A percentile compares a stretch with the other conserved stretches of the same genome.
These are phyloP conservation scores for Rhododendron mucronatum DNA, from an alignment of 148 eudicot genomes.

Conservation along the genomic window DNA sequence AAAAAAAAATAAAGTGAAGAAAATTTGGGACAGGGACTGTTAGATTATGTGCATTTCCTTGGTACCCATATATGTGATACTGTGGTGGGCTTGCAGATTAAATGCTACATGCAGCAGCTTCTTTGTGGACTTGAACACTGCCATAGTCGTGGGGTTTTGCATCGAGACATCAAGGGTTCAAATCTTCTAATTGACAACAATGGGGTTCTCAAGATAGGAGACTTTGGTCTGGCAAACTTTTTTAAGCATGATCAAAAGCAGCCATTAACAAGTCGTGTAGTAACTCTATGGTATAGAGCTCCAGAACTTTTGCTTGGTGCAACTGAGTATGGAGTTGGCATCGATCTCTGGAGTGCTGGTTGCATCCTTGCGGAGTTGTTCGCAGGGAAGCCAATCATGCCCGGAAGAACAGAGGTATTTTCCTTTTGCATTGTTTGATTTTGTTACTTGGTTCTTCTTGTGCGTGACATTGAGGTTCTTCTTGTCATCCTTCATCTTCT, in stretches of 20 bases:
- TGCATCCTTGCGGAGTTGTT: conserved; percentile 83
- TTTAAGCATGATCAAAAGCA: conserved; percentile 58
- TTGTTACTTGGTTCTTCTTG: background rate
- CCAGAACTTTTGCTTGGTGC: conserved; percentile 87
- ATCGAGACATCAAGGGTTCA: conserved; percentile 79
- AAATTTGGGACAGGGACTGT: background rate
- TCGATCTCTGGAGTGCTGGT: conserved; percentile 91
- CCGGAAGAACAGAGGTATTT: conserved; percentile 86
- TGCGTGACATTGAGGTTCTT: background rate
- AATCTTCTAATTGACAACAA: conserved; percentile 64
- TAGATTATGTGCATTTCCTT: conserved; percentile 2
- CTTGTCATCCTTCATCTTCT: background rate
- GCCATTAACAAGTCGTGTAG: conserved; percentile 80
- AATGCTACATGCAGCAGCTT: conserved; percentile 74
- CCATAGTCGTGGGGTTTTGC: conserved; percentile 72
- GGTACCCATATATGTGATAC: background rate
- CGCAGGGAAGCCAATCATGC: conserved; percentile 90
- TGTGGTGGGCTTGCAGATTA: conserved; percentile 44
- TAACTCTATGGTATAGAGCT: conserved; percentile 85
- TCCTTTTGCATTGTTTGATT: background rate
- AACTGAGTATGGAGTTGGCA: conserved; percentile 65
- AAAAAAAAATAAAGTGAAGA: background rate
- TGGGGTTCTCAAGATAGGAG: conserved; percentile 84
- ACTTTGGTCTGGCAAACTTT: conserved; percentile 75
- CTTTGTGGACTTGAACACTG: conserved; percentile 73